A percentile compares a stretch with the other conserved stretches of the same genome.
phyloP scores from a whole-genome alignment of 2,329 filamentous ascomycete species.

The Lasiodiplodia theobromae region DNA sequence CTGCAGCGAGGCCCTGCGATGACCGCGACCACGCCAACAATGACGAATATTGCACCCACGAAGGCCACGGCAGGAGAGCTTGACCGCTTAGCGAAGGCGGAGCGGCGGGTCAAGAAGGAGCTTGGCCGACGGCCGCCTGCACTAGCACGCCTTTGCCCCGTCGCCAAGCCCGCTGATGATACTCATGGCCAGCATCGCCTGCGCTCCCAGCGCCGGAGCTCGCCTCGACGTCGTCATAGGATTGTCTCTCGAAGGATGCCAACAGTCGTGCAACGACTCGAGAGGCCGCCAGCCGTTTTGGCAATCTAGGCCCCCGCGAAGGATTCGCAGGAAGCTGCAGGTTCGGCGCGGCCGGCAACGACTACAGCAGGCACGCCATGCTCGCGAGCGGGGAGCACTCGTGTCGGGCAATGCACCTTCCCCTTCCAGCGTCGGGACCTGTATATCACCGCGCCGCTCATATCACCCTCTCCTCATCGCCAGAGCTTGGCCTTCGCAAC shows the following conservation, averaged over 20 bases:
- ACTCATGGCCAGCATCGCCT: neutral
- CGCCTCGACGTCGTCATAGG: neutral
- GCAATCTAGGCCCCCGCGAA: neutral
- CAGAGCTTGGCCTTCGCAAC: constrained; percentile 13
- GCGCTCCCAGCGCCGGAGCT: neutral
- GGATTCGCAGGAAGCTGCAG: constrained; percentile 19
- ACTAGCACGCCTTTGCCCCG: neutral
- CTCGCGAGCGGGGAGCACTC: constrained; percentile 5
- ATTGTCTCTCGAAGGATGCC: neutral
- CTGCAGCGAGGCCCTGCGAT: constrained; percentile 4
- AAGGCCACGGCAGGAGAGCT: neutral
- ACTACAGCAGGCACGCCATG: constrained; percentile 10
- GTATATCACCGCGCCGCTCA: constrained; percentile 24
- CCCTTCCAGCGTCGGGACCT: constrained; percentile 10
- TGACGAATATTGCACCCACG: constrained; percentile 15
- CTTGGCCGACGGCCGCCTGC: constrained; percentile 3
- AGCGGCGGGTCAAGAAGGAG: neutral
- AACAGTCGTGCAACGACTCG: neutral
- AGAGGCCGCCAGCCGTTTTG: neutral
- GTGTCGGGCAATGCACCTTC: constrained; percentile 17
- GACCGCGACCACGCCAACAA: neutral
- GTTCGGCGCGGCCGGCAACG: neutral
- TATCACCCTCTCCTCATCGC: constrained; percentile 20
- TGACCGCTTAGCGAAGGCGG: constrained; percentile 12
- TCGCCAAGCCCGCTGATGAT: constrained; percentile 3